phyloP scores from a whole-genome alignment of 305 asterid species.

The Solanum hybrid region DNA sequence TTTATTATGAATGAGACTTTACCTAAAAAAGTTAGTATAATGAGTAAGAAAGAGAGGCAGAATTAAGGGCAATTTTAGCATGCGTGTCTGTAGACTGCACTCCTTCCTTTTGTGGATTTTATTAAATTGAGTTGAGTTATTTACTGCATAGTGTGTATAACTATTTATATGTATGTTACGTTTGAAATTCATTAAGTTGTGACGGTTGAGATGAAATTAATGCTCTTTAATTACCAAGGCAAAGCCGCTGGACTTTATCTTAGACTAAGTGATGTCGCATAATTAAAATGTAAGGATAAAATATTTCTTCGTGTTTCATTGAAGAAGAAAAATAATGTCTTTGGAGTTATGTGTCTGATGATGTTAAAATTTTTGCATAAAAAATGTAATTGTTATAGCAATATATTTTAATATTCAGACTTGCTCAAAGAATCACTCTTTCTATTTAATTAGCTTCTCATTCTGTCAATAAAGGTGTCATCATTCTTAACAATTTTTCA shows the following conservation, averaged over 20 bases:
- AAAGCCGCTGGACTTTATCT: not conserved
- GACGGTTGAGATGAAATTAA: not conserved
- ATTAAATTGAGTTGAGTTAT: not conserved
- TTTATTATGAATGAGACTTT: not conserved
- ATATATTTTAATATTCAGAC: no score
- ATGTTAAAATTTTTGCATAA: not conserved
- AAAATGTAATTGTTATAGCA: not conserved
- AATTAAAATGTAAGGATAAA: not conserved
- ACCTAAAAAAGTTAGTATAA: not conserved
- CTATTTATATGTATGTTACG: not conserved
- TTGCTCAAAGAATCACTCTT: not conserved
- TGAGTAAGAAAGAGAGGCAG: not conserved
- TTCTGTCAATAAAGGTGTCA: not conserved
- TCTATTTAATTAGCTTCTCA: not conserved
- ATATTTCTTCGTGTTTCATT: no score
- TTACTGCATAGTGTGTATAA: not conserved
- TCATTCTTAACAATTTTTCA: not conserved
- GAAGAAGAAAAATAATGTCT: no score
- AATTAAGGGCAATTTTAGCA: not conserved
- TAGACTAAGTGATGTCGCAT: not conserved
- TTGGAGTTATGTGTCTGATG: not conserved
- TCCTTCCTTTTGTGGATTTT: not conserved
- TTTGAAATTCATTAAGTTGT: not conserved
- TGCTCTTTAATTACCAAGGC: not conserved
- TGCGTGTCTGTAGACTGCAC: not conserved